Evolutionary conservation across 1,284 basidiomycete species (phyloP).

Genomic region (Coriolopsis trogii): DNA sequence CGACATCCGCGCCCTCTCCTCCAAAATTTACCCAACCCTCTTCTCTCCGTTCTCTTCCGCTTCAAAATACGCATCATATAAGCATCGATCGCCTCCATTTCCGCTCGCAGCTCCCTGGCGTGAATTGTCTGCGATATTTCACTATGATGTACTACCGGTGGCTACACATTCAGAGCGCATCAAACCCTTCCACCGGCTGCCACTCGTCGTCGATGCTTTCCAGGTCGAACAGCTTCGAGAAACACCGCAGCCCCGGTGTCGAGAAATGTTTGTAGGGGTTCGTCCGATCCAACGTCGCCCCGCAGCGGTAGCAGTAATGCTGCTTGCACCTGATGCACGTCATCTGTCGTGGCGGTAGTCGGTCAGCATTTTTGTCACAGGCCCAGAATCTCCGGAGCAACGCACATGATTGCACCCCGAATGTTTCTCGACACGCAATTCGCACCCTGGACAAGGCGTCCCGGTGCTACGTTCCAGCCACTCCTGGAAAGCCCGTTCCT

Average conservation of each 20-base stretch:
- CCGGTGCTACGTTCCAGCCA: slow-evolving; percentile 63
- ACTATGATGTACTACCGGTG: not conserved
- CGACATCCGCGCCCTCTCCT: not conserved
- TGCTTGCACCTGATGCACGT: slow-evolving; percentile 66
- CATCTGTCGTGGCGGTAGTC: slow-evolving; percentile 52
- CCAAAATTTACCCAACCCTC: slow-evolving; percentile 15
- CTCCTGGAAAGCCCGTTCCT: slow-evolving; percentile 66
- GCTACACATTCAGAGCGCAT: slow-evolving; percentile 25
- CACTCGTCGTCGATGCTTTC: slow-evolving; percentile 49
- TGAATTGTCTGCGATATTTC: too few relatives aligned
- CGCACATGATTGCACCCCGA: slow-evolving; percentile 78
- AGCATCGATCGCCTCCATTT: slow-evolving; percentile 12
- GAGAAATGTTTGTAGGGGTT: slow-evolving; percentile 77
- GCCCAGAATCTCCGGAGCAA: slow-evolving; percentile 15
- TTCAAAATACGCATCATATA: too few relatives aligned
- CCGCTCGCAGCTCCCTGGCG: too few relatives aligned
- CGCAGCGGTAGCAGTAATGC: slow-evolving; percentile 84
- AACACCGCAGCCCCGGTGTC: slow-evolving; percentile 55
- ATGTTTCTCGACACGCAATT: slow-evolving; percentile 72
- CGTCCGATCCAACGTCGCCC: slow-evolving; percentile 46
- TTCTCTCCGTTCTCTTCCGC: too few relatives aligned
- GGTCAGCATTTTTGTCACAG: not conserved
- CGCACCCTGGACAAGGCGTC: slow-evolving; percentile 72
- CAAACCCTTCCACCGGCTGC: slow-evolving; percentile 54
- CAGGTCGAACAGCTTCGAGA: slow-evolving; percentile 67